Percentiles rank a stretch among this genome's conserved stretches.
Evolutionary conservation across 73 alveolate genomes (phyloP).

Genomic region (Paramecium bursaria): DNA sequence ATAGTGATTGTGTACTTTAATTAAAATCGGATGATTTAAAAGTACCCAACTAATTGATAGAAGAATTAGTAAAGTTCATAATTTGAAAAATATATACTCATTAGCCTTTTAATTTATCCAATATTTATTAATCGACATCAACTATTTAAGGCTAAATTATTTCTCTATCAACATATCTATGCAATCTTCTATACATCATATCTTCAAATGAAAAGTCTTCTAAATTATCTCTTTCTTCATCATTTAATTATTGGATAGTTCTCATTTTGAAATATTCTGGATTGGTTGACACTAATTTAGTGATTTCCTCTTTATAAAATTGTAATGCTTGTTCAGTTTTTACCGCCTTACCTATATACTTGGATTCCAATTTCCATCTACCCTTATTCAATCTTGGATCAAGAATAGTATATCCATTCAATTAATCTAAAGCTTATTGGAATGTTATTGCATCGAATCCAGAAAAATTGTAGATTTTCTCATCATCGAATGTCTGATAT

Average conservation of each 20-base stretch:
- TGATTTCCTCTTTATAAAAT: constrained; percentile 11
- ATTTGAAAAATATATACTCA: too few relatives aligned
- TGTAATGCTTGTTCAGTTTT: constrained; percentile 33
- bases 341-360: constrained; percentile 8
- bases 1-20: not conserved
- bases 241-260: not conserved
- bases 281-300: constrained; percentile 6
- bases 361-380: constrained; percentile 33
- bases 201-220: constrained; percentile 53
- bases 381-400: constrained; percentile 46
- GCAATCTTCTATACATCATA: constrained; percentile 38
- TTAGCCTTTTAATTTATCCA: not conserved
- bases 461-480: not conserved
- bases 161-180: constrained; percentile 24
- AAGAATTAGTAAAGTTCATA: too few relatives aligned
- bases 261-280: constrained; percentile 39
- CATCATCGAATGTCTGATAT: constrained; percentile 1
- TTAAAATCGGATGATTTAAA: not conserved
- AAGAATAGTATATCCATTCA: constrained; percentile 25
- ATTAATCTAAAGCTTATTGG: constrained; percentile 35
- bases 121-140: not conserved
- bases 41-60: too few relatives aligned
- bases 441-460: constrained; percentile 37
- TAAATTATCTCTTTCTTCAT: not conserved
- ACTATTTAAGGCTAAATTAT: constrained; percentile 41